Conservation (phyloP, 345 rosid genomes). For the Mercurialis annua region DNA sequence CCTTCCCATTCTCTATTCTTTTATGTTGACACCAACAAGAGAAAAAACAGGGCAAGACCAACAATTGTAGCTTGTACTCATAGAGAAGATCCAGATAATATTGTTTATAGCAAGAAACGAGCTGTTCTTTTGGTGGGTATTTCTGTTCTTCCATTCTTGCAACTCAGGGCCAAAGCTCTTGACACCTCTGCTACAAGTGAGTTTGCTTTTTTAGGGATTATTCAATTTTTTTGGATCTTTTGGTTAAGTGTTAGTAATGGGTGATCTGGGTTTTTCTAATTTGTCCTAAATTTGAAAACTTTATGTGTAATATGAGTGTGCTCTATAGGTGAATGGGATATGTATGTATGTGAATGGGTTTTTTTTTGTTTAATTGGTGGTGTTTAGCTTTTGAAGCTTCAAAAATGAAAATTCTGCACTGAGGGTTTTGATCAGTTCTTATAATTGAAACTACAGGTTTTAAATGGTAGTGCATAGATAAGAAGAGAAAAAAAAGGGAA, state of each 20-base stretch:
- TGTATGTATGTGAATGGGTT: too few relatives aligned
- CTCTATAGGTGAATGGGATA: too few relatives aligned
- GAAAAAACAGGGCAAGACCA: conserved; percentile 29
- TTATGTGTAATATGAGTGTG: neutral
- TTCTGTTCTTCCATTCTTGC: conserved; percentile 66
- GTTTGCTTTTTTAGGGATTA: conserved; percentile 1
- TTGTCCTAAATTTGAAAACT: neutral
- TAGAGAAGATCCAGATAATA: conserved; percentile 27
- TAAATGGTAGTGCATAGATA: neutral
- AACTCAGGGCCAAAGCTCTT: conserved; percentile 45
- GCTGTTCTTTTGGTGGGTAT: conserved; percentile 57
- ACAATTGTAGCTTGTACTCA: conserved; percentile 37
- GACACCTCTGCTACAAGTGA: conserved; percentile 34
- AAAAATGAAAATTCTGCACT: neutral
- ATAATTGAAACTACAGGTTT: neutral
- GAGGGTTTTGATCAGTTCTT: neutral
- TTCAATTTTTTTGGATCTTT: neutral
- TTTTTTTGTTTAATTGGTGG: neutral
- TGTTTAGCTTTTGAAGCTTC: neutral
- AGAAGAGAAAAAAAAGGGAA: neutral
- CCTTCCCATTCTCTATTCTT: conserved; percentile 35
- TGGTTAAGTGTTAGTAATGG: neutral
- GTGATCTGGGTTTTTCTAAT: conserved; percentile 6
- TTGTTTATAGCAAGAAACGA: conserved; percentile 40
- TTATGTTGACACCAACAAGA: conserved; percentile 31